phyloP scores from a whole-genome alignment of 1,284 basidiomycete species.

The Tetrapyrgos nigripes region DNA sequence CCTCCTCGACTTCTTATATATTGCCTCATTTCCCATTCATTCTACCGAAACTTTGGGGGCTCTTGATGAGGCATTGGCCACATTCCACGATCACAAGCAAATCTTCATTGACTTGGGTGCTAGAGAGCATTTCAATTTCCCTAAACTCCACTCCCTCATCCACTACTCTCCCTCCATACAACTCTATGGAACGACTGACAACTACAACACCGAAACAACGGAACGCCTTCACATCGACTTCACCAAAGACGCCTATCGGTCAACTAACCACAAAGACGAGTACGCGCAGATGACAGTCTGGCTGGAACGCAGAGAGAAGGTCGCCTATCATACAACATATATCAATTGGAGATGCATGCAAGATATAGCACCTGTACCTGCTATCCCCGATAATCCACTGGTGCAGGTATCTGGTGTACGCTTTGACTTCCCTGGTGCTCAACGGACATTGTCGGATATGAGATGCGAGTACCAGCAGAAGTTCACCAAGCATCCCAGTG shows the following conservation, averaged over 20 bases:
- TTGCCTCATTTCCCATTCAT: constrained; percentile 28
- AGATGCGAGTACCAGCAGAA: not conserved
- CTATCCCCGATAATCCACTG: no score
- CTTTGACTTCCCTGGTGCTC: constrained; percentile 3
- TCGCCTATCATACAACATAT: no score
- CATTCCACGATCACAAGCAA: constrained; percentile 25
- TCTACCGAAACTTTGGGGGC: constrained; percentile 19
- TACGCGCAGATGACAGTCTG: not conserved
- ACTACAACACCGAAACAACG: not conserved
- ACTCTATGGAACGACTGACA: no score
- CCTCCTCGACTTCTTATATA: constrained; percentile 33
- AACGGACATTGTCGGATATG: not conserved
- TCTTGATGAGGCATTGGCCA: constrained; percentile 12
- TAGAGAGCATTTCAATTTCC: not conserved
- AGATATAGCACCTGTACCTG: no score
- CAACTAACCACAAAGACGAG: not conserved
- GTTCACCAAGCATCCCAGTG: not conserved
- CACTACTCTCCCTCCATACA: not conserved
- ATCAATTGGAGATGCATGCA: no score
- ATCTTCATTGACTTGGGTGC: constrained; percentile 2
- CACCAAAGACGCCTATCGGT: not conserved
- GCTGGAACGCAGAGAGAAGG: not conserved
- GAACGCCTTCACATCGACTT: not conserved
- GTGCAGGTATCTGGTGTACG: not conserved
- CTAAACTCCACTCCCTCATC: constrained; percentile 1